A percentile compares a stretch with the other conserved stretches of the same genome.
phyloP scores from a whole-genome alignment of 306 rosid genomes.

The Cucurbita ficifolia region DNA sequence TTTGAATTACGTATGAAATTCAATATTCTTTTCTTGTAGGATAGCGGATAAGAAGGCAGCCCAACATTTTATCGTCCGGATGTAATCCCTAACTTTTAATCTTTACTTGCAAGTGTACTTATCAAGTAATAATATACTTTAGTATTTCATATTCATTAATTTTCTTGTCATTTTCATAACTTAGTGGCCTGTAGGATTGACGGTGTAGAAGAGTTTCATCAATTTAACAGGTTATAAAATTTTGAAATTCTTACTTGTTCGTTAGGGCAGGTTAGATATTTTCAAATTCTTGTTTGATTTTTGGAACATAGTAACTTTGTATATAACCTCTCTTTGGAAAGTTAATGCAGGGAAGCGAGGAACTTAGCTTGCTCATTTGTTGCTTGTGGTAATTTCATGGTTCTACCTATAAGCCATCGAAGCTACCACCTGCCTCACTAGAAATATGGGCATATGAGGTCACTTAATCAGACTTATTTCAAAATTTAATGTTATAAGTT shows the following conservation, averaged over 20 bases:
- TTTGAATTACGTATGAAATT: neutral
- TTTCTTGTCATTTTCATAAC: neutral
- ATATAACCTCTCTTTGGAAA: neutral
- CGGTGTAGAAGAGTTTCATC: neutral
- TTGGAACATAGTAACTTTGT: neutral
- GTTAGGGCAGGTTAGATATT: slow-evolving; percentile 37
- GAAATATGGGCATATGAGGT: slow-evolving; percentile 98
- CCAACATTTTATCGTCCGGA: neutral
- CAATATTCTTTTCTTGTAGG: neutral
- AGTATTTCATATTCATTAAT: neutral
- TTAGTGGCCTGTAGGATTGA: neutral
- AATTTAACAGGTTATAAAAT: neutral
- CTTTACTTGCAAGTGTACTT: neutral
- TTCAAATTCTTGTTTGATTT: slow-evolving; percentile 1
- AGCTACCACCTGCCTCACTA: slow-evolving; percentile 71
- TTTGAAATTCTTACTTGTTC: too few relatives aligned
- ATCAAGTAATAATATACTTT: neutral
- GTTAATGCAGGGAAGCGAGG: neutral
- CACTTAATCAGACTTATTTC: neutral
- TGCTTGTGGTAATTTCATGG: slow-evolving; percentile 36
- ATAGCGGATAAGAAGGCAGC: neutral
- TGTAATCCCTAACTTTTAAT: neutral
- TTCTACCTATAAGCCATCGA: slow-evolving; percentile 52
- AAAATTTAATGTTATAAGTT: neutral
- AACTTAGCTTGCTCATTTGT: neutral